Conservation (phyloP, 1,284 basidiomycete species). For the Puccinia polysora region DNA sequence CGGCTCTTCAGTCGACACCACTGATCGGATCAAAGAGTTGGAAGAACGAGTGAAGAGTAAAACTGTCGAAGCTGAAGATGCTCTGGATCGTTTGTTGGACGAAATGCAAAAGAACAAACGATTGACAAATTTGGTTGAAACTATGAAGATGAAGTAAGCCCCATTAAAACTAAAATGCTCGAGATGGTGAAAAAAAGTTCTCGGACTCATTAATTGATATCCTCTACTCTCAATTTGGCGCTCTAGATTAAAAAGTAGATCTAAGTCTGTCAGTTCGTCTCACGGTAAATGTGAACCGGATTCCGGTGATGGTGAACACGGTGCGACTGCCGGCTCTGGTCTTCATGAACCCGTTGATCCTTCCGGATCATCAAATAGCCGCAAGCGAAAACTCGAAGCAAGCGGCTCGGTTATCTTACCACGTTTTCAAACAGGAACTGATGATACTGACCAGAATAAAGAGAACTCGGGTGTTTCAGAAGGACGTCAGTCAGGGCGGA, state of each 20-base stretch:
- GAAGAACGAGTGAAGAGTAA: neutral
- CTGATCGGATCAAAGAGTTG: conserved; percentile 14
- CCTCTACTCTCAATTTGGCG: too few relatives aligned
- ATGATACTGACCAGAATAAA: neutral
- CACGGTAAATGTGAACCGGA: neutral
- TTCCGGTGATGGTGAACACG: neutral
- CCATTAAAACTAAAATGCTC: neutral
- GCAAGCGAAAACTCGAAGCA: conserved; percentile 12
- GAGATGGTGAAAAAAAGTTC: too few relatives aligned
- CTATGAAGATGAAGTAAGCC: conserved; percentile 25
- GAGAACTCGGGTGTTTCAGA: neutral
- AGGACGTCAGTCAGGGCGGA: neutral
- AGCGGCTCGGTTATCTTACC: neutral
- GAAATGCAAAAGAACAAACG: conserved; percentile 34
- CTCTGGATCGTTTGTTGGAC: conserved; percentile 18
- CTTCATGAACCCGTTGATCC: neutral
- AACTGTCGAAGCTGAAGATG: conserved; percentile 20
- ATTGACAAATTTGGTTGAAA: conserved; percentile 19
- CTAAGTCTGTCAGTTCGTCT: neutral
- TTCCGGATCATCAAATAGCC: neutral
- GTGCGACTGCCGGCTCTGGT: neutral
- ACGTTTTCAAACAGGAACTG: neutral
- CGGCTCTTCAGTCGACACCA: neutral
- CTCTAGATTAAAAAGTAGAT: conserved; percentile 14
- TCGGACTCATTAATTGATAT: too few relatives aligned